Evolutionary conservation across 2,329 filamentous ascomycete species (phyloP).

Genomic region (Fusarium nygamai): DNA sequence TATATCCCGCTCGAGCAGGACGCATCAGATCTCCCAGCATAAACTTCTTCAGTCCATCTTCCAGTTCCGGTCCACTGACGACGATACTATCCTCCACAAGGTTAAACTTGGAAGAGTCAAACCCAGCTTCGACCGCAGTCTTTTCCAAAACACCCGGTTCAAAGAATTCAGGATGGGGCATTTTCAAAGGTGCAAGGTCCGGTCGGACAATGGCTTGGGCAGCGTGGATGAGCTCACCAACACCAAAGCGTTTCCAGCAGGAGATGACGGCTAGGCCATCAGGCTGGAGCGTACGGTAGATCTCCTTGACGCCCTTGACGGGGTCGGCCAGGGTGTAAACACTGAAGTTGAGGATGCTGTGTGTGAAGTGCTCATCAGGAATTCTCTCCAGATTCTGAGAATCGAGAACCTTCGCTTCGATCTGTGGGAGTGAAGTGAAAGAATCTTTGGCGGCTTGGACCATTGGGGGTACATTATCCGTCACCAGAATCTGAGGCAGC

Average conservation of each 20-base stretch:
- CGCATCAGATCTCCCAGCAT: conserved; percentile 33
- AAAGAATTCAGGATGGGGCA: conserved; percentile 41
- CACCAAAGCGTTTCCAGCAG: conserved; percentile 41
- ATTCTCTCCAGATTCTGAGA: conserved; percentile 35
- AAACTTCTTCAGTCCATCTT: conserved; percentile 37
- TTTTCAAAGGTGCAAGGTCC: conserved; percentile 40
- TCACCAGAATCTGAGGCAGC: conserved; percentile 19
- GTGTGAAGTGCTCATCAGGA: conserved; percentile 32
- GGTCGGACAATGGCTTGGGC: conserved; percentile 43
- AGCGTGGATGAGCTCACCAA: conserved; percentile 38
- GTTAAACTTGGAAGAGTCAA: conserved; percentile 20
- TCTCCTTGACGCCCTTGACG: conserved; percentile 41
- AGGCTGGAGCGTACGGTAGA: conserved; percentile 43
- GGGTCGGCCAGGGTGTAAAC: conserved; percentile 43
- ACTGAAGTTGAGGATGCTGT: conserved; percentile 46
- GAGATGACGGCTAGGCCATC: conserved; percentile 42
- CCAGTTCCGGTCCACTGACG: conserved; percentile 24
- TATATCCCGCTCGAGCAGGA: conserved; percentile 35
- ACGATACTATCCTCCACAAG: conserved; percentile 10
- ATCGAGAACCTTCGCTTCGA: conserved; percentile 30
- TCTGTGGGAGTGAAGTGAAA: conserved; percentile 1
- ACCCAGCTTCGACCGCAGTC: conserved; percentile 36
- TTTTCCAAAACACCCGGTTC: conserved; percentile 37
- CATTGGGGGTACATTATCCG: conserved; percentile 36
- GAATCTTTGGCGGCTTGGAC: conserved; percentile 21